Percentiles rank a stretch among this genome's conserved stretches.
Evolutionary conservation across 345 rosid species (phyloP).

Genomic region (Salix arbutifolia): DNA sequence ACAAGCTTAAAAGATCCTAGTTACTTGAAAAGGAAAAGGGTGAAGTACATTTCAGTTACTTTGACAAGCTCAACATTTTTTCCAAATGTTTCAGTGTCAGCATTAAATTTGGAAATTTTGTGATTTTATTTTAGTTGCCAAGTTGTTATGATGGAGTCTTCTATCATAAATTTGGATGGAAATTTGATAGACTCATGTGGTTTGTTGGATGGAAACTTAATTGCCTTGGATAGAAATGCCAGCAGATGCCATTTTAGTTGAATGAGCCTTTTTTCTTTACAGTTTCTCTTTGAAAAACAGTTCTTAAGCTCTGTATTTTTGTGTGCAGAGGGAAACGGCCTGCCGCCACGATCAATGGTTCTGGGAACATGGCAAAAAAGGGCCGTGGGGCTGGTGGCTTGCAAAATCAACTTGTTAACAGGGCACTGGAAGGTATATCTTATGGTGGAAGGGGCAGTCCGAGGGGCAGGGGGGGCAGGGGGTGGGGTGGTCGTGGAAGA

Average conservation of each 20-base stretch:
- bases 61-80: not conserved
- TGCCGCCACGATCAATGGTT: constrained; percentile 52
- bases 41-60: not conserved
- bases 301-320: not conserved
- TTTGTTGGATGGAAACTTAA: not conserved
- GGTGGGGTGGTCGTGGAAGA: constrained; percentile 27
- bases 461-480: constrained; percentile 24
- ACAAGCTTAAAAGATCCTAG: not conserved
- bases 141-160: not conserved
- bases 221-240: not conserved
- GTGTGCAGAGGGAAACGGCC: constrained; percentile 72
- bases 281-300: not conserved
- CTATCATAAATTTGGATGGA: not conserved
- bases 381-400: constrained; percentile 66
- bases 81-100: not conserved
- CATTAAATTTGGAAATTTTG: not conserved
- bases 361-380: constrained; percentile 52
- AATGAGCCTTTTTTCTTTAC: not conserved
- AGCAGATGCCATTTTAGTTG: not conserved
- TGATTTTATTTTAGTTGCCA: not conserved
- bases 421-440: constrained; percentile 87
- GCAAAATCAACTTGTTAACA: constrained; percentile 76
- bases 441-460: constrained; percentile 69
- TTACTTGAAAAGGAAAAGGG: not conserved
- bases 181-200: not conserved